Conservation (phyloP, 2,329 filamentous ascomycete genomes). For the Trichophyton verrucosum region DNA sequence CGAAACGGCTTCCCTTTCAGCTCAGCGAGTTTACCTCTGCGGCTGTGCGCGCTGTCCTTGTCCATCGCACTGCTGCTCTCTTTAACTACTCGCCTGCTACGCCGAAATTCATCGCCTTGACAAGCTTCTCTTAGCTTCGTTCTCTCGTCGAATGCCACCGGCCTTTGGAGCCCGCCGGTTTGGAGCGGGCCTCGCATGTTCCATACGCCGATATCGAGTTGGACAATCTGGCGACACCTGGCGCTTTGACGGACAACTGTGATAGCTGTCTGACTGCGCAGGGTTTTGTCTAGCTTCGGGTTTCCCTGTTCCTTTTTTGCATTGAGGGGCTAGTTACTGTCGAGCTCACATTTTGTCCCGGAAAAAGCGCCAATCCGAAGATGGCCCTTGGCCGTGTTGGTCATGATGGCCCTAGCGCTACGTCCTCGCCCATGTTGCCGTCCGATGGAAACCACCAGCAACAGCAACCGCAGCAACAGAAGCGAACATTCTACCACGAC, state of each 20-base stretch:
- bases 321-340: neutral
- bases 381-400: neutral
- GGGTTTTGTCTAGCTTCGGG: neutral
- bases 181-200: neutral
- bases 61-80: neutral
- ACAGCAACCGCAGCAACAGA: no score
- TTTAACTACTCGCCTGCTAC: neutral
- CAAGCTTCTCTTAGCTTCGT: neutral
- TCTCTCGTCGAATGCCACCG: neutral
- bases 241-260: neutral
- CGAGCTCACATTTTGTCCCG: neutral
- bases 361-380: constrained; percentile 3
- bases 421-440: constrained; percentile 3
- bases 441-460: constrained; percentile 3
- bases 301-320: neutral
- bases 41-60: neutral
- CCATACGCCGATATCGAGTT: neutral
- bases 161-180: neutral
- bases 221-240: neutral
- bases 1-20: no score
- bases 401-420: constrained; percentile 3
- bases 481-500: constrained; percentile 8
- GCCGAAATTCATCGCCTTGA: neutral
- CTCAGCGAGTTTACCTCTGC: neutral
- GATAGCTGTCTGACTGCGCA: neutral